Base-by-base conservation (phyloP, 2,329 filamentous ascomycete species). In the Emergomyces orientalis region DNA sequence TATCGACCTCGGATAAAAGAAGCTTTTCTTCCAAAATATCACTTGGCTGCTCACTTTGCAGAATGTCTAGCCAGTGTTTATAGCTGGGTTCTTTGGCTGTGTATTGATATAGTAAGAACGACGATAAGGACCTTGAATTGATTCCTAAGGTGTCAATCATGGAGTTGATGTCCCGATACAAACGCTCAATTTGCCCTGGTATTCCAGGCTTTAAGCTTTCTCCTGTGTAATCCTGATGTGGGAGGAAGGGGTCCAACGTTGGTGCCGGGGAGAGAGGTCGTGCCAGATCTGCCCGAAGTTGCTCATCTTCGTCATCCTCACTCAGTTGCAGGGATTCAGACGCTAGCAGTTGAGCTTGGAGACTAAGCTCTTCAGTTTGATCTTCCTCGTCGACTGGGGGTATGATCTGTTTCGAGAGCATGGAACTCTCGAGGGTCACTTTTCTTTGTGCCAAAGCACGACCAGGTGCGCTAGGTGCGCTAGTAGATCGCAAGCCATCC, bases 91-190 rank as follows among this genome's bases (percentile, higher is more conserved):
- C 78, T 13, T 80, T 80, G 13, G 67, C 62, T 4, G 68, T 67
- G 63, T 76, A 68, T 65, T 80, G 76, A 62, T 78, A 76, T 41
- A 78, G 65, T 63, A 92, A 75, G 69, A 83, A 87, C 0, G 81
- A 78, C 25, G 80, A 75, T 51, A 88, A 69, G 8, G 82, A 86
- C 19, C 93, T 84, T 6, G 89, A 86, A 72, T 97, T 97, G 59
- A 97, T 82, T 11, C 93, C 93, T 49, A 97, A 79, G 0, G 90
- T 93, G 69, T 97, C 91, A 52, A 99, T 87, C 94, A 97, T 99
- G 14, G 89, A 89, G 74, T 81, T 81, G 65, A 80, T 79, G 63
- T 81, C 79, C 14, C 78, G 77, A 65, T 80, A 81, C 2, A 81
- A 68, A 59, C 75, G 72, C 68, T 81, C 79, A 55, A 81, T 78